Base-by-base conservation (phyloP, 1,139 yeast genomes). In the Yamadazyma taylorii region DNA sequence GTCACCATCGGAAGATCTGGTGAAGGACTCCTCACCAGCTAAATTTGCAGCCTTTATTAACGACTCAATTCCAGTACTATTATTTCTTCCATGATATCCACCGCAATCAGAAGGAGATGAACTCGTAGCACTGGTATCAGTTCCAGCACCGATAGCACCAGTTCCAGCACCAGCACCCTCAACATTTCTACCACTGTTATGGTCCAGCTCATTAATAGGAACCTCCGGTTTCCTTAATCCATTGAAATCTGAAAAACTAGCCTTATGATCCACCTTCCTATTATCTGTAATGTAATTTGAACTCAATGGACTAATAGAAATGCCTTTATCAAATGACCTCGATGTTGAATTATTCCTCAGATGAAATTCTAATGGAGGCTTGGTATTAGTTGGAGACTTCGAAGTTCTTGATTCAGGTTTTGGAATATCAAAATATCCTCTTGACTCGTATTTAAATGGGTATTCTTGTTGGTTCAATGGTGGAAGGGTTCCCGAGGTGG, bases 41-140 rank as follows among this genome's bases (percentile, higher is more conserved):
- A 57, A 25, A 28, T 55, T 56, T 7, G 67, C 68, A 3, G 67
- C 68, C 23, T 52, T 42, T 21, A 61, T 41, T 16, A 61, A 55
- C 5, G 64, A 57, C 5, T 53, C 48, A 16, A 61, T 59, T 0
- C 66, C 66, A 38, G 8, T 19, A 8, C 21, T 19, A 19, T 8
- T 19, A 6, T 19, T 19, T 19, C 21, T 40, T 42, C 11, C n/a
- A n/a, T n/a, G n/a, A n/a, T n/a, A n/a, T n/a, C n/a, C n/a, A n/a
- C n/a, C n/a, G n/a, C n/a, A n/a, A n/a, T n/a, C n/a, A n/a, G n/a
- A n/a, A n/a, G n/a, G n/a, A n/a, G n/a, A n/a, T n/a, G n/a, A n/a
- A n/a, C n/a, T n/a, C n/a, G n/a, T n/a, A n/a, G n/a, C n/a, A n/a
- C n/a, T n/a, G n/a, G n/a, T n/a, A n/a, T n/a, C n/a, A n/a, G n/a